phyloP scores from a whole-genome alignment of 2,329 filamentous ascomycete species.

The Fusarium sterilihyphosum region DNA sequence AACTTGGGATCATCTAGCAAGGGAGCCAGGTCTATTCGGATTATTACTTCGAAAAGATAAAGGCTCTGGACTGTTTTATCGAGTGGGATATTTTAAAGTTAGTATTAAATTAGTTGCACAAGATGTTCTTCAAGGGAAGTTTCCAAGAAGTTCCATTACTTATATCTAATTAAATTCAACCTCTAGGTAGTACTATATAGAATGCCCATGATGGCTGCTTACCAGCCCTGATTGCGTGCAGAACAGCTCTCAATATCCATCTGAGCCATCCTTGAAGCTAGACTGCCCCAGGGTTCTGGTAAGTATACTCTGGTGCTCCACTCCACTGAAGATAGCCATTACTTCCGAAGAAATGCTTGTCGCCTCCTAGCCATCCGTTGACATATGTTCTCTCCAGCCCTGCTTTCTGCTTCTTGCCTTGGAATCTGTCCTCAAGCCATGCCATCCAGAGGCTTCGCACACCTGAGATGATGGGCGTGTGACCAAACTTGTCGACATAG shows the following conservation, averaged over 20 bases:
- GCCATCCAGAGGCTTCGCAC: background rate
- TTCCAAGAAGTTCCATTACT: background rate
- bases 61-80: background rate
- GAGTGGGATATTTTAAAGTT: background rate
- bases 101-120: fast-evolving
- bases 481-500: background rate
- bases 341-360: background rate
- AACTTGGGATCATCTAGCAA: background rate
- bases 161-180: background rate
- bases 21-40: background rate
- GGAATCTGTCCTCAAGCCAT: background rate
- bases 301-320: slow-evolving; percentile 3
- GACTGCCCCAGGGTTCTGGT: slow-evolving; percentile 10
- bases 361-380: background rate
- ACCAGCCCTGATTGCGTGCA: too few species aligned
- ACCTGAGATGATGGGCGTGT: background rate
- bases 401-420: background rate
- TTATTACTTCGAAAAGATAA: background rate
- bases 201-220: too few species aligned
- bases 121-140: background rate
- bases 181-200: too few species aligned
- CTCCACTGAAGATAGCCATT: slow-evolving; percentile 10
- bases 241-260: too few species aligned
- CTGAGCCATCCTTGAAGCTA: too few species aligned
- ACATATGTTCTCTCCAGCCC: background rate